Evolutionary conservation across 208 protist species (phyloP).

Genomic region (Acanthamoeba healyi): DNA sequence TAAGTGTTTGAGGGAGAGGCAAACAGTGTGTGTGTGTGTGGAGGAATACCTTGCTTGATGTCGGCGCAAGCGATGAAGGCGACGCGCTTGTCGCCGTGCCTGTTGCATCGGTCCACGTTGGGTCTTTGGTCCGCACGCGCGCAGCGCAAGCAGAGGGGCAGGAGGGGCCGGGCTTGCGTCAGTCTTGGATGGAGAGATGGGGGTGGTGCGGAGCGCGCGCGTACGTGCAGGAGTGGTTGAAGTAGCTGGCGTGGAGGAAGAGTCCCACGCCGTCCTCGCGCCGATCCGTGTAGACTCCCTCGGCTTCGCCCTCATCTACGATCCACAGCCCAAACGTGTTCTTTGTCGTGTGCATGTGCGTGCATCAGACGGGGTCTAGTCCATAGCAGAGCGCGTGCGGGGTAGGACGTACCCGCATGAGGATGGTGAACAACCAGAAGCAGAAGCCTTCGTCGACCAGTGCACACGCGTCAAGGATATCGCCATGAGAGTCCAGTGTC

Average conservation of each 20-base stretch:
- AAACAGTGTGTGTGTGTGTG: no score
- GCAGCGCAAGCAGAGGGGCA: neutral
- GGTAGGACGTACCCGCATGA: conserved; percentile 24
- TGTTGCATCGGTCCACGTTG: conserved; percentile 61
- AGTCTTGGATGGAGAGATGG: neutral
- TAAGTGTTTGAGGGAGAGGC: neutral
- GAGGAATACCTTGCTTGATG: conserved; percentile 1
- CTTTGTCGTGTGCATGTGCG: neutral
- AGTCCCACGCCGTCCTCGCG: conserved; percentile 55
- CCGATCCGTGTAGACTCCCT: conserved; percentile 55
- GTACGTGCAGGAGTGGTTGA: conserved; percentile 62
- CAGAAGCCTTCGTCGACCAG: conserved; percentile 67
- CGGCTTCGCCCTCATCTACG: conserved; percentile 24
- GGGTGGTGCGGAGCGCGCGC: neutral
- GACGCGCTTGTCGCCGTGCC: conserved; percentile 55
- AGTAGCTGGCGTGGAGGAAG: conserved; percentile 72
- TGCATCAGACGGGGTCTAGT: no score
- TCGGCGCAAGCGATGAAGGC: conserved; percentile 58
- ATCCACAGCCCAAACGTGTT: conserved; percentile 72
- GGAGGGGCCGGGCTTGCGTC: neutral
- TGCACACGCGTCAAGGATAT: neutral
- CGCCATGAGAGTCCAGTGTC: no score
- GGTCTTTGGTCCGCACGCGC: neutral
- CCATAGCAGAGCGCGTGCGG: no score
- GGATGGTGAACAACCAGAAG: conserved; percentile 66